These are phyloP conservation scores for Ophiosphaerella korrae DNA, from an alignment of 2,329 filamentous ascomycete genomes.

Conservation along the genomic window DNA sequence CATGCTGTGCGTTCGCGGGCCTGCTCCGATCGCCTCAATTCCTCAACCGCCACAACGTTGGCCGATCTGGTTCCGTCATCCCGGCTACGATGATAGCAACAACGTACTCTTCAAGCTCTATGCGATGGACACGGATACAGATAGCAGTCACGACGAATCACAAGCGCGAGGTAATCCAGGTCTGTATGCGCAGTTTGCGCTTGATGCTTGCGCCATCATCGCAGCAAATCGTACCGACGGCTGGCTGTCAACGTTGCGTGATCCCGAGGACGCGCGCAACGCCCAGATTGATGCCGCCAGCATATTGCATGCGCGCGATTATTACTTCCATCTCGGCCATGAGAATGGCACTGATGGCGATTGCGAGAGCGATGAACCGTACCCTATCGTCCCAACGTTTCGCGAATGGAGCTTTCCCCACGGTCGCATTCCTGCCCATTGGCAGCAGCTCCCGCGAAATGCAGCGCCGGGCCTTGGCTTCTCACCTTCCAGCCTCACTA, in stretches of 20 bases:
- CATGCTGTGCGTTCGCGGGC: constrained; percentile 8
- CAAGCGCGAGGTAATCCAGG: not conserved
- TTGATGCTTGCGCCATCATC: constrained; percentile 13
- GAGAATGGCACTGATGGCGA: not conserved
- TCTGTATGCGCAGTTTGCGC: constrained; percentile 9
- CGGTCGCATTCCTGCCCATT: constrained; percentile 5
- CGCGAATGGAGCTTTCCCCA: constrained; percentile 8
- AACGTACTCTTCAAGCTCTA: constrained; percentile 13
- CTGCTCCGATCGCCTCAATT: constrained; percentile 1
- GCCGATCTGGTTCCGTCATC: constrained; percentile 12
- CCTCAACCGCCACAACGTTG: constrained; percentile 2
- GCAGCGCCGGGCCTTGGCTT: not conserved
- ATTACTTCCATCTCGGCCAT: constrained; percentile 7
- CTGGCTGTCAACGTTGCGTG: constrained; percentile 8
- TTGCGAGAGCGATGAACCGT: constrained; percentile 4
- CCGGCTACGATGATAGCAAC: constrained; percentile 12
- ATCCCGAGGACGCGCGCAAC: not conserved
- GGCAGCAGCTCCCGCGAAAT: constrained; percentile 5
- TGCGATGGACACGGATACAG: constrained; percentile 7
- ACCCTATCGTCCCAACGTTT: constrained; percentile 9
- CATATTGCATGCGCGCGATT: constrained; percentile 6
- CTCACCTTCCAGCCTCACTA: constrained; percentile 7
- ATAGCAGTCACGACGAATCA: not conserved
- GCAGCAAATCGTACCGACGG: constrained; percentile 1
- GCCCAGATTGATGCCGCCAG: constrained; percentile 8